phyloP scores from a whole-genome alignment of 495 filamentous ascomycete species.

The Penicillium manginii region DNA sequence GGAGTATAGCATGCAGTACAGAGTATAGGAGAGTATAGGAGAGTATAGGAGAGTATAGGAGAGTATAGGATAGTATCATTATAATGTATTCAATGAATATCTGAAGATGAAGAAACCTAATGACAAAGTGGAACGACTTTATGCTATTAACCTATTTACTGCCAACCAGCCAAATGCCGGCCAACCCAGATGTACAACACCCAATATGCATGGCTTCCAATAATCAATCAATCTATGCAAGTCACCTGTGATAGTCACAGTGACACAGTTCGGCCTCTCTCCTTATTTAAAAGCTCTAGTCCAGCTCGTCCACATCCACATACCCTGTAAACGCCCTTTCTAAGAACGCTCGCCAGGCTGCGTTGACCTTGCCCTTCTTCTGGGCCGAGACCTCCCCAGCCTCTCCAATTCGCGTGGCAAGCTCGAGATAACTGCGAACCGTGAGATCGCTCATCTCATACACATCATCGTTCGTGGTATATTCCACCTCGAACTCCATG shows the following conservation, averaged over 20 bases:
- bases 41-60: too few relatives aligned
- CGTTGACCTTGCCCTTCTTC: constrained; percentile 54
- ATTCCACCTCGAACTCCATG: constrained; percentile 83
- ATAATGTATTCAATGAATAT: too few relatives aligned
- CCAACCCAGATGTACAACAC: background rate
- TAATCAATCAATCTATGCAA: background rate
- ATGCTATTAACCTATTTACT: constrained; percentile 4
- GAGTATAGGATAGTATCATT: too few relatives aligned
- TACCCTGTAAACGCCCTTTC: constrained; percentile 79
- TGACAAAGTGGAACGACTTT: too few relatives aligned
- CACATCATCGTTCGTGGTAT: constrained; percentile 75
- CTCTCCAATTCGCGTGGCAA: constrained; percentile 78
- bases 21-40: too few relatives aligned
- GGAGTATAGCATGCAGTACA: background rate
- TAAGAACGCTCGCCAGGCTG: constrained; percentile 74
- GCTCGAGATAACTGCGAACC: constrained; percentile 74
- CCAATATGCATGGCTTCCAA: background rate
- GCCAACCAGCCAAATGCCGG: constrained; percentile 7
- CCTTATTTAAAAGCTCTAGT: constrained; percentile 15
- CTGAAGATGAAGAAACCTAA: too few relatives aligned
- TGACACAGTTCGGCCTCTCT: background rate
- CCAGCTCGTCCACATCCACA: constrained; percentile 62
- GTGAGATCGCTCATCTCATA: constrained; percentile 84
- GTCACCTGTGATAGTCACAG: background rate
- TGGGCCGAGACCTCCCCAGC: constrained; percentile 41